Percentiles rank a stretch among this genome's conserved stretches.
These are phyloP conservation scores for Apodospora peruviana DNA, from an alignment of 495 filamentous ascomycete species.

Conservation along the genomic window DNA sequence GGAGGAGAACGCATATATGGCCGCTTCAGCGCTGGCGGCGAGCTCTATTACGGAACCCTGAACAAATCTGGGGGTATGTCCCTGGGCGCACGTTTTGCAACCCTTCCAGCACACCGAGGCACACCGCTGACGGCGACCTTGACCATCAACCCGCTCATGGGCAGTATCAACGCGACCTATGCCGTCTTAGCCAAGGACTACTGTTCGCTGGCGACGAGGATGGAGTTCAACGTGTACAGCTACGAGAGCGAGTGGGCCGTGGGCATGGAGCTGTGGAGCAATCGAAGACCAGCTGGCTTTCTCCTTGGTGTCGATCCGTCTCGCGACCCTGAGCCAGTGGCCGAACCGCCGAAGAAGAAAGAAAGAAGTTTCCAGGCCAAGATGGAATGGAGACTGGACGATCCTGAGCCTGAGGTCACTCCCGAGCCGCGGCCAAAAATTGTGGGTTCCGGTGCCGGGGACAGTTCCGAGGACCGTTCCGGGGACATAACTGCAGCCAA, in stretches of 20 bases:
- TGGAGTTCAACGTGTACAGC: conserved; percentile 97
- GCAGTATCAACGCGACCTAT: conserved; percentile 83
- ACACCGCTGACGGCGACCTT: conserved; percentile 88
- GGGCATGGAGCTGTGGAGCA: conserved; percentile 84
- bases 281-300: conserved; percentile 37
- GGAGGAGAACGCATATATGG: conserved; percentile 52
- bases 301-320: conserved; percentile 31
- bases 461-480: neutral
- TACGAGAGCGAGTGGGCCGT: conserved; percentile 92
- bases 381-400: conserved; percentile 49
- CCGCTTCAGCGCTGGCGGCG: conserved; percentile 76
- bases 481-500: too few relatives aligned
- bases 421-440: too few relatives aligned
- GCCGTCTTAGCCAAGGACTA: conserved; percentile 77
- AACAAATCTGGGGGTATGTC: conserved; percentile 83
- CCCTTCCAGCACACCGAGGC: conserved; percentile 77
- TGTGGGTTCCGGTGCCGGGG: neutral
- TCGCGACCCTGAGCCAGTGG: conserved; percentile 15
- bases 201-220: conserved; percentile 77
- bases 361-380: conserved; percentile 50
- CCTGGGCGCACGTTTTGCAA: conserved; percentile 80
- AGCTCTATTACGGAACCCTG: conserved; percentile 87
- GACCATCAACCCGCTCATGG: conserved; percentile 88
- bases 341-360: conserved; percentile 19
- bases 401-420: conserved; percentile 16